phyloP scores from a whole-genome alignment of 2,329 filamentous ascomycete species.

The Helotiales sp. region DNA sequence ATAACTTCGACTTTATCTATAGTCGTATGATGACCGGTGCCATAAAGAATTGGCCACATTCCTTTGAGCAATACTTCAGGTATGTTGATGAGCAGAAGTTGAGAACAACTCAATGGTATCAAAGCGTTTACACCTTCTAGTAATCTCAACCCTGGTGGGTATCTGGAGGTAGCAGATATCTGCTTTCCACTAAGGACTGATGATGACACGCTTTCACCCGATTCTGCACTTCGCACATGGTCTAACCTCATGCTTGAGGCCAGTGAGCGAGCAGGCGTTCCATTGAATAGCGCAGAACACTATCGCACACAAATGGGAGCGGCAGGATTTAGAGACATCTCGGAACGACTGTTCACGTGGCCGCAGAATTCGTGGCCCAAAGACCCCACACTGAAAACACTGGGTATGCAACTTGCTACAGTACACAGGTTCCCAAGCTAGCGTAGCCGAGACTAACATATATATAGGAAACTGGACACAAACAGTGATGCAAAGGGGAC shows the following conservation, averaged over 20 bases:
- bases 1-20: conserved; percentile 52
- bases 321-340: conserved; percentile 22
- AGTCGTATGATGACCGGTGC: conserved; percentile 36
- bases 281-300: conserved; percentile 29
- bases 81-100: neutral
- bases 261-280: conserved; percentile 32
- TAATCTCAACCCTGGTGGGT: conserved; percentile 32
- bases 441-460: no score
- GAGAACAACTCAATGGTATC: neutral
- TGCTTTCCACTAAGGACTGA: conserved; percentile 30
- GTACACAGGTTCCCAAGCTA: no score
- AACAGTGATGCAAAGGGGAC: no score
- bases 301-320: conserved; percentile 13
- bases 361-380: conserved; percentile 52
- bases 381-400: no score
- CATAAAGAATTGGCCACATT: conserved; percentile 4
- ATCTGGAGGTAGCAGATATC: conserved; percentile 34
- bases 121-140: no score
- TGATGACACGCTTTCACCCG: conserved; percentile 32
- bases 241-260: conserved; percentile 32
- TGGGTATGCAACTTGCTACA: no score
- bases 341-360: conserved; percentile 47
- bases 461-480: no score
- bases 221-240: conserved; percentile 14
- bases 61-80: conserved; percentile 6